These are phyloP conservation scores for Ogataea kodamae DNA, from an alignment of 805 yeast genomes.

Conservation along the genomic window DNA sequence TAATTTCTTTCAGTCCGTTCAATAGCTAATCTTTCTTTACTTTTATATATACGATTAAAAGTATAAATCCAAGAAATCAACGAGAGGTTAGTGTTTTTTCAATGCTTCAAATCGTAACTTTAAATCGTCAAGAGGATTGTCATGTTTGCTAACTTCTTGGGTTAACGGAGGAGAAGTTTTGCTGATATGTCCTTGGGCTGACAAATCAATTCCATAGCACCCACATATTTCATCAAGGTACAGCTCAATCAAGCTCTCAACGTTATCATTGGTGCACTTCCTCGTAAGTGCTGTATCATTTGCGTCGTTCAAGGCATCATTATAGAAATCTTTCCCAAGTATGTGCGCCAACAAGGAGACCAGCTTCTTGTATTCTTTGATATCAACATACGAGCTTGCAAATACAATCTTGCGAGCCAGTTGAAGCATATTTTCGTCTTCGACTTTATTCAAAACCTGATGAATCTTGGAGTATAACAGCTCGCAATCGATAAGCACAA, in stretches of 20 bases:
- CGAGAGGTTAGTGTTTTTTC: too few relatives aligned
- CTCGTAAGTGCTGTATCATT: constrained; percentile 20
- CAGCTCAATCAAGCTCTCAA: constrained; percentile 24
- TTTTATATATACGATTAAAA: constrained; percentile 4
- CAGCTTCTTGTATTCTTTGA: constrained; percentile 26
- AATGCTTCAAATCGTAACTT: constrained; percentile 36
- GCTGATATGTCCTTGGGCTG: constrained; percentile 14
- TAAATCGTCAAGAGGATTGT: constrained; percentile 29
- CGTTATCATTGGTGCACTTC: constrained; percentile 29
- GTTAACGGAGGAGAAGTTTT: constrained; percentile 2
- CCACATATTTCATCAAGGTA: constrained; percentile 30
- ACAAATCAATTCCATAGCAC: constrained; percentile 28
- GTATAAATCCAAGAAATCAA: constrained; percentile 5
- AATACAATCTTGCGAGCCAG: constrained; percentile 20
- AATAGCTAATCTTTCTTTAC: neutral
- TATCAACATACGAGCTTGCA: constrained; percentile 18
- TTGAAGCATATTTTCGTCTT: constrained; percentile 17
- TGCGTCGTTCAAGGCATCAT: constrained; percentile 15
- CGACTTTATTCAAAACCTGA: constrained; percentile 15
- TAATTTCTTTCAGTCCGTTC: constrained; percentile 1
- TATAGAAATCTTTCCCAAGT: constrained; percentile 25
- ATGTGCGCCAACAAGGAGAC: constrained; percentile 21
- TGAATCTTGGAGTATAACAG: constrained; percentile 22
- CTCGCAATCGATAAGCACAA: constrained; percentile 23
- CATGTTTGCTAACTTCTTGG: constrained; percentile 2